These are phyloP conservation scores for Metschnikowia arizonensis DNA, from an alignment of 805 yeast genomes.

Conservation along the genomic window DNA sequence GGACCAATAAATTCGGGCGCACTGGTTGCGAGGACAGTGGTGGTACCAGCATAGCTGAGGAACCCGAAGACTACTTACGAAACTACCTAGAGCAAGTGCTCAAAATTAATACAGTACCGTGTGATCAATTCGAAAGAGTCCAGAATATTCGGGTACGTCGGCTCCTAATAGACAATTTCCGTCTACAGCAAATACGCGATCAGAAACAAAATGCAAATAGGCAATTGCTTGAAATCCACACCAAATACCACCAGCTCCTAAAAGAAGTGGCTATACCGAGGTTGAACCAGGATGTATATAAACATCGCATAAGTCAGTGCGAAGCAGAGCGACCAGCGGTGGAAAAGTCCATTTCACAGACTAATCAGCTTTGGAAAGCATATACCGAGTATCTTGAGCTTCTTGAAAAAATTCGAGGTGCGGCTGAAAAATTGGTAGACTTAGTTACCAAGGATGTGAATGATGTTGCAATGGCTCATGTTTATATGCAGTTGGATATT, in stretches of 20 bases:
- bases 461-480: conserved; percentile 8
- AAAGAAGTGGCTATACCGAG: conserved; percentile 26
- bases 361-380: conserved; percentile 10
- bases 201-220: conserved; percentile 21
- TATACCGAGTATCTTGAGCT: conserved; percentile 10
- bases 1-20: not conserved
- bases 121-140: conserved; percentile 4
- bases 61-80: conserved; percentile 21
- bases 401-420: conserved; percentile 7
- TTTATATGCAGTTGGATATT: conserved; percentile 14
- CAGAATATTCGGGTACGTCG: conserved; percentile 19
- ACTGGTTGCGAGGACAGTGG: not conserved
- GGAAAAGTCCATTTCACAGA: conserved; percentile 2
- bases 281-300: conserved; percentile 21
- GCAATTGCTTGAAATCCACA: conserved; percentile 21
- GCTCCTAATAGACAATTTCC: conserved; percentile 27
- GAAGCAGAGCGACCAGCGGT: not conserved
- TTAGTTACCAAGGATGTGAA: conserved; percentile 7
- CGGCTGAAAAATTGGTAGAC: conserved; percentile 3
- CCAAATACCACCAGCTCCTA: conserved; percentile 30
- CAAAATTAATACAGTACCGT: conserved; percentile 5
- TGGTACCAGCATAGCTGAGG: not conserved
- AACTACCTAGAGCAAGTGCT: conserved; percentile 22
- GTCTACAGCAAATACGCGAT: conserved; percentile 21
- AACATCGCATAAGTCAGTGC: conserved; percentile 5